Evolutionary conservation across 345 rosid genomes (phyloP), one percentile per base, ranked within the genome.

Genomic region (Chamaenerion angustifolium): DNA sequence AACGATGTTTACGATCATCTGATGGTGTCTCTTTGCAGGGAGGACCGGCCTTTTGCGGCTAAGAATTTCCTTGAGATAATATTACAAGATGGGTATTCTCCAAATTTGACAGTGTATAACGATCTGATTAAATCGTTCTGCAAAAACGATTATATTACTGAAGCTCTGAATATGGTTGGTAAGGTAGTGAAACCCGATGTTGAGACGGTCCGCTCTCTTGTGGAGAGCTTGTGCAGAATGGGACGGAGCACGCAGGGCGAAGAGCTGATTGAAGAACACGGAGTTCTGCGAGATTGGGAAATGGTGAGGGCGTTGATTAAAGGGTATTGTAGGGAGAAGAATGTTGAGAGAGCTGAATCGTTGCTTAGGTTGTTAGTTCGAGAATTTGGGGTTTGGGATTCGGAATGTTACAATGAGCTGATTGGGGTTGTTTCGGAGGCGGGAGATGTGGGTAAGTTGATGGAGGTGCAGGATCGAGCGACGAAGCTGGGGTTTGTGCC

Each of bases 21-120:
- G 54, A 70, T 81, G 13, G 74, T 69, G 47, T 64, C 73, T 25
- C 58, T 90, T 27, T 86, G 98, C 46, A 55, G 48, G 7, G 85
- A 79, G 60, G 74, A 76, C 56, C 80, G 71, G 19, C 93, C 89
- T 1, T 79, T 90, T 72, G 96, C 98, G 14, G 96, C 95, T n/a
- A 86, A 73, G 69, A 79, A 58, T 71, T 75, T 78, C 31, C 56
- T 81, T 15, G 75, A 59, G 15, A 64, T 80, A 69, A 71, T 76
- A 57, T 51, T 16, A 15, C 54, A 46, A 43, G 69, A 68, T 43
- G 85, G 78, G 58, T 68, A 72, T 49, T 50, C 44, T 40, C 85
- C 80, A 35, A 67, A 40, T 46, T 50, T 52, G 50, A 69, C 67
- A 57, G 70, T 53, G 21, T 87, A 66, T 48, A 53, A 61, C 43